Evolutionary conservation across 2,329 filamentous ascomycete genomes (phyloP).

Genomic region (Cyclaneusma minus): DNA sequence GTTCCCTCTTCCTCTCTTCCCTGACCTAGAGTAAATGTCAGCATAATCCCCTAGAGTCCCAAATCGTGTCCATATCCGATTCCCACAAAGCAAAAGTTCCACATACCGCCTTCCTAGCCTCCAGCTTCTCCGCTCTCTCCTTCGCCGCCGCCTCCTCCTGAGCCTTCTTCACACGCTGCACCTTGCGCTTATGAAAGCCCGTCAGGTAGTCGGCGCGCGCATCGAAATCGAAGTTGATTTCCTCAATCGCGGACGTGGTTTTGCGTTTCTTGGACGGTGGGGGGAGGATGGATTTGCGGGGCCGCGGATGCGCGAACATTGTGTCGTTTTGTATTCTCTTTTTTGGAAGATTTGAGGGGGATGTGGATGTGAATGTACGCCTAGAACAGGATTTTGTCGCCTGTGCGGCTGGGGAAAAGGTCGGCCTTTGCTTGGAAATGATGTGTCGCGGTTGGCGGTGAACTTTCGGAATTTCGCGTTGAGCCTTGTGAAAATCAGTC

Average conservation of each 20-base stretch:
- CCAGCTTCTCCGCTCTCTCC: constrained; percentile 62
- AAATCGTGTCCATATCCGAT: constrained; percentile 5
- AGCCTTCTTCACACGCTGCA: constrained; percentile 69
- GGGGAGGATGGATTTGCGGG: constrained; percentile 40
- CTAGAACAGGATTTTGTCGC: neutral
- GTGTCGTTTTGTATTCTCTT: constrained; percentile 10
- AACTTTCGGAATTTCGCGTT: no score
- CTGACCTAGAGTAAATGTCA: no score
- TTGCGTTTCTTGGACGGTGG: constrained; percentile 54
- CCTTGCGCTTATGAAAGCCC: constrained; percentile 92
- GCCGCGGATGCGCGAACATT: constrained; percentile 41
- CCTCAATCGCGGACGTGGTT: constrained; percentile 44
- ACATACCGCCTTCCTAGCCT: constrained; percentile 59
- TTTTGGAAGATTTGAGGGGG: constrained; percentile 1
- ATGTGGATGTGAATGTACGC: neutral
- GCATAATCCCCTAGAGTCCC: no score
- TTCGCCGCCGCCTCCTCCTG: constrained; percentile 67
- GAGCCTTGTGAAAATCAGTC: no score
- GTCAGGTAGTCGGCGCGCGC: constrained; percentile 80
- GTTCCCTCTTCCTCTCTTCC: constrained; percentile 66
- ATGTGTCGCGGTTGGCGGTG: no score
- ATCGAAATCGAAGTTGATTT: constrained; percentile 70
- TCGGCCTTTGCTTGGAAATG: neutral
- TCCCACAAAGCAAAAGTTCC: neutral
- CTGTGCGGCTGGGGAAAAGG: neutral